phyloP scores from a whole-genome alignment of 2,329 filamentous ascomycete genomes.

The Gaeumannomyces sp. region DNA sequence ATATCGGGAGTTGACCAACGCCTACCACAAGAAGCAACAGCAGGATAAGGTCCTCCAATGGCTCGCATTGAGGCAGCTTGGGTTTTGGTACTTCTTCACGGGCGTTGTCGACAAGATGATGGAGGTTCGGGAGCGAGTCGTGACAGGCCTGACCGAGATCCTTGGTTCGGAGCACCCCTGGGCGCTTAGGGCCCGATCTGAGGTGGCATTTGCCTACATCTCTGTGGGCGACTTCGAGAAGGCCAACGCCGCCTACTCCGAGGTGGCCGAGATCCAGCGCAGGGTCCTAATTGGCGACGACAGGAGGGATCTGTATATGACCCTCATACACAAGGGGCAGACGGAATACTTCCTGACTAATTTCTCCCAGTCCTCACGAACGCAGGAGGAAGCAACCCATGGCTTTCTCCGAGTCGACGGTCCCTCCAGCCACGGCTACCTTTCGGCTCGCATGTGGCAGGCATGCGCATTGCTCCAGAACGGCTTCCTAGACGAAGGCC shows the following conservation, averaged over 20 bases:
- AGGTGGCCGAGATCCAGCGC: slow-evolving; percentile 2
- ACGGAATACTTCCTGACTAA: neutral
- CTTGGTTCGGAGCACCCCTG: neutral
- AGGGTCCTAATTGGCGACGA: neutral
- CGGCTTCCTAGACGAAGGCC: neutral
- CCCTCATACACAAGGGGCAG: neutral
- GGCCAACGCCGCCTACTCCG: neutral
- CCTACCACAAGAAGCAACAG: neutral
- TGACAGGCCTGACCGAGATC: neutral
- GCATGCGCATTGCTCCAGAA: neutral
- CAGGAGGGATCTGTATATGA: neutral
- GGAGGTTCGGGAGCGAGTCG: neutral
- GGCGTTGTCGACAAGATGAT: neutral
- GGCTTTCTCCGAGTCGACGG: neutral
- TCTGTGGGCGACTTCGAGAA: neutral
- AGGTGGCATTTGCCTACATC: neutral
- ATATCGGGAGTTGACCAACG: neutral
- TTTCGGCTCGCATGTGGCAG: neutral
- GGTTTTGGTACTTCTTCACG: neutral
- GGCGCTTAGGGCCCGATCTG: neutral
- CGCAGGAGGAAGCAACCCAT: neutral
- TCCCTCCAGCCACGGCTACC: neutral
- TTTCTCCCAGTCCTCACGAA: neutral
- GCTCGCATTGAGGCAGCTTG: neutral
- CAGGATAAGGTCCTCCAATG: neutral